A percentile compares a stretch with the other conserved stretches of the same genome.
Conservation (phyloP, 768 basidiomycete species). For the Lactarius sp. region DNA sequence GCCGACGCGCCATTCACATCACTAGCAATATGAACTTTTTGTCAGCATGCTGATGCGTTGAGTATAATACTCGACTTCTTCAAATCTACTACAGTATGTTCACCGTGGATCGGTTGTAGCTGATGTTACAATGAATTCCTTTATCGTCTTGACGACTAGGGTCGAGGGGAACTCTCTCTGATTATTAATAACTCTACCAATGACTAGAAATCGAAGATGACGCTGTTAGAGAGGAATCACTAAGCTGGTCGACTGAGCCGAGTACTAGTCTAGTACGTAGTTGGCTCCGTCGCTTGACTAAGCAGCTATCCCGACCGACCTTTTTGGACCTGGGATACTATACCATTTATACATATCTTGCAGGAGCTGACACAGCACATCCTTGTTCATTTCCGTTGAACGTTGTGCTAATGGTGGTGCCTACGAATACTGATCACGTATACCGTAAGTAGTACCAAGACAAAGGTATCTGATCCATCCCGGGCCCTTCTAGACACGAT, state of each 20-base stretch:
- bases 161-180: background rate
- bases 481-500: background rate
- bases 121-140: background rate
- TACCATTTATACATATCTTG: background rate
- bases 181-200: background rate
- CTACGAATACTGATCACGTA: background rate
- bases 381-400: slow-evolving; percentile 1
- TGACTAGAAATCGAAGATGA: background rate
- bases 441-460: background rate
- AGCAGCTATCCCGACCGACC: background rate
- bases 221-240: background rate
- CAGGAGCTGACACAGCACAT: background rate
- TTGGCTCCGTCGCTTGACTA: background rate
- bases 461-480: background rate
- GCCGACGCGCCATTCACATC: background rate
- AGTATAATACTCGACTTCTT: background rate
- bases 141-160: slow-evolving; percentile 16
- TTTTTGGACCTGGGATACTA: no score
- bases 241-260: no score
- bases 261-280: no score
- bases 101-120: background rate
- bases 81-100: background rate
- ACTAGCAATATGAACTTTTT: background rate
- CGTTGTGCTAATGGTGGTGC: background rate
- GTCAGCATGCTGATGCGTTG: background rate